A percentile compares a stretch with the other conserved stretches of the same genome.
phyloP scores from a whole-genome alignment of 331 rosid species.

The Saraca asoca region DNA sequence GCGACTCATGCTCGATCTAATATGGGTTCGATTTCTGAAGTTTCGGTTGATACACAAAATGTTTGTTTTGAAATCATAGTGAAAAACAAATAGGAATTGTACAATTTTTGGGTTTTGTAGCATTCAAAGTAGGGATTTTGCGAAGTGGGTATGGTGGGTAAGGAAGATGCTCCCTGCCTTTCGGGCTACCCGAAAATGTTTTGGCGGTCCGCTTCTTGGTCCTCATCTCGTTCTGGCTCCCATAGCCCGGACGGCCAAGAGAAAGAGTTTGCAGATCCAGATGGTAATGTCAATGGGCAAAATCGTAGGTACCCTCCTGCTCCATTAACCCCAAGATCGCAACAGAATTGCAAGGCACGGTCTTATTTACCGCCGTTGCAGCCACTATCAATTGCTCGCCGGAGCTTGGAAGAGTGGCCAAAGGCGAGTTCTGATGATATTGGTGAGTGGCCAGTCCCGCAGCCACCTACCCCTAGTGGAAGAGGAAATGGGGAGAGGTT shows the following conservation, averaged over 20 bases:
- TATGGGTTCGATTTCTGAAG: slow-evolving; percentile 35
- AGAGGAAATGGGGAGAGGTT: slow-evolving; percentile 81
- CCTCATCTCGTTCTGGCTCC: slow-evolving; percentile 69
- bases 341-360: slow-evolving; percentile 82
- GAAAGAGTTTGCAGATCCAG: slow-evolving; percentile 54
- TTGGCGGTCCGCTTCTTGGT: slow-evolving; percentile 97
- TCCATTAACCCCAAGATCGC: slow-evolving; percentile 88
- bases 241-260: slow-evolving; percentile 53
- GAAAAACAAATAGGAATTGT: slow-evolving; percentile 30
- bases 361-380: slow-evolving; percentile 87
- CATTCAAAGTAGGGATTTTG: slow-evolving; percentile 7
- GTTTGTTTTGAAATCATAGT: slow-evolving; percentile 25
- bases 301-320: slow-evolving; percentile 73
- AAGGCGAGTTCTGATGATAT: slow-evolving; percentile 90
- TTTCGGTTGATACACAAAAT: slow-evolving; percentile 37
- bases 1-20: slow-evolving; percentile 45
- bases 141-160: slow-evolving; percentile 80
- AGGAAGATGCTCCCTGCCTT: slow-evolving; percentile 75
- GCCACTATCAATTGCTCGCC: slow-evolving; percentile 87
- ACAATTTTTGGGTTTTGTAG: slow-evolving; percentile 25
- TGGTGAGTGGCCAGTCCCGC: slow-evolving; percentile 80
- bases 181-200: slow-evolving; percentile 68
- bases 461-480: slow-evolving; percentile 89
- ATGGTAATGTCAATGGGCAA: slow-evolving; percentile 45
- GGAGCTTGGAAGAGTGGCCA: slow-evolving; percentile 98